A percentile compares a stretch with the other conserved stretches of the same genome.
Evolutionary conservation across 2,329 filamentous ascomycete species (phyloP).

Genomic region (Sporothrix brasiliensis): DNA sequence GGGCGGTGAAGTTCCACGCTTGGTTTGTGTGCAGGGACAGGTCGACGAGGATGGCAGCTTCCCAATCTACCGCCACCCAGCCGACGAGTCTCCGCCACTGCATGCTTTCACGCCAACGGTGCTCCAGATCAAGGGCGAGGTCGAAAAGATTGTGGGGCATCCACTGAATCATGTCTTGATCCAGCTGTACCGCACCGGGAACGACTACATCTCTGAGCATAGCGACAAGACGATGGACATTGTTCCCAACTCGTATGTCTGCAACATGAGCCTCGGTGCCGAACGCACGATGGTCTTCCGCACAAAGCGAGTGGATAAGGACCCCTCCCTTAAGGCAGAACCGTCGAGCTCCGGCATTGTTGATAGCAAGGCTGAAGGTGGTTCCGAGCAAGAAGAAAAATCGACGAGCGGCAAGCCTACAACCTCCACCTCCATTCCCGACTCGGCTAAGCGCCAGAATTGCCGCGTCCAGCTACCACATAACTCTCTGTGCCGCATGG

Average conservation of each 20-base stretch:
- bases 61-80: slow-evolving; percentile 92
- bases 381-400: neutral
- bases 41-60: slow-evolving; percentile 69
- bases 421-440: neutral
- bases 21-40: slow-evolving; percentile 85
- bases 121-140: slow-evolving; percentile 64
- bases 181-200: slow-evolving; percentile 85
- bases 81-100: slow-evolving; percentile 81
- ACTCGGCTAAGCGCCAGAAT: slow-evolving; percentile 53
- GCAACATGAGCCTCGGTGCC: slow-evolving; percentile 91
- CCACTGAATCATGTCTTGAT: slow-evolving; percentile 88
- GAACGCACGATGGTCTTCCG: slow-evolving; percentile 87
- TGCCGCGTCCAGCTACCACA: slow-evolving; percentile 78
- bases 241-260: slow-evolving; percentile 75
- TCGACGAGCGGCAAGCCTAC: slow-evolving; percentile 34
- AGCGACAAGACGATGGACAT: slow-evolving; percentile 97
- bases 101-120: slow-evolving; percentile 76
- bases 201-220: slow-evolving; percentile 93
- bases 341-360: slow-evolving; percentile 28
- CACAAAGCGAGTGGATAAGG: slow-evolving; percentile 67
- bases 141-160: slow-evolving; percentile 76
- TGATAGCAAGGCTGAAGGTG: slow-evolving; percentile 24
- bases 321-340: slow-evolving; percentile 40
- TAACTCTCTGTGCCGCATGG: slow-evolving; percentile 85
- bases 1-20: slow-evolving; percentile 84